Percentiles rank a stretch among this genome's conserved stretches.
Evolutionary conservation across 2,329 filamentous ascomycete genomes (phyloP).

Genomic region (Penicillium sp.): DNA sequence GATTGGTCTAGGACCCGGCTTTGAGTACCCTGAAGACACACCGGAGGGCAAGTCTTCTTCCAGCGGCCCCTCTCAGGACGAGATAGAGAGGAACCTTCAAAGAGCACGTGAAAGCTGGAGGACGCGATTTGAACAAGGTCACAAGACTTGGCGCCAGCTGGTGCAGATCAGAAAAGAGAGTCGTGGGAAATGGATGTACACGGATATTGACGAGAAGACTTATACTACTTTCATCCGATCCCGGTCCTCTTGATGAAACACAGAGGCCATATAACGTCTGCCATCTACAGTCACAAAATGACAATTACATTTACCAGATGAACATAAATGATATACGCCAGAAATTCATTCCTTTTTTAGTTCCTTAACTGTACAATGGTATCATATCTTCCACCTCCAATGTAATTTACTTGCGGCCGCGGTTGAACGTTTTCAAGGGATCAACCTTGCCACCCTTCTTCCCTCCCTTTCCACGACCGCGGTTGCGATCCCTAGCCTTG

Average conservation of each 20-base stretch:
- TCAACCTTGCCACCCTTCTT: slow-evolving; percentile 65
- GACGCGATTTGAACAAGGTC: neutral
- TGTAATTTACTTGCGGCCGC: slow-evolving; percentile 35
- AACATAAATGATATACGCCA: neutral
- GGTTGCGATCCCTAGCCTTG: slow-evolving; percentile 48
- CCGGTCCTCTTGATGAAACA: neutral
- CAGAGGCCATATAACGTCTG: neutral
- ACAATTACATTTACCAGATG: neutral
- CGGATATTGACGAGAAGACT: neutral
- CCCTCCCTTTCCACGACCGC: slow-evolving; percentile 45
- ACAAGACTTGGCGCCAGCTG: neutral
- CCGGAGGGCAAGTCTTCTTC: neutral
- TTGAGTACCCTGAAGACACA: slow-evolving; percentile 27
- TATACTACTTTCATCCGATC: neutral
- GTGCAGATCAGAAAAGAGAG: slow-evolving; percentile 26
- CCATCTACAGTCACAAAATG: neutral
- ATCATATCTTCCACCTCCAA: slow-evolving; percentile 17
- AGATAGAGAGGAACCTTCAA: slow-evolving; percentile 4
- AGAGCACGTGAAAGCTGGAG: neutral
- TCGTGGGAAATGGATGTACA: slow-evolving; percentile 40
- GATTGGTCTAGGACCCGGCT: slow-evolving; percentile 44
- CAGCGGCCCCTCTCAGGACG: slow-evolving; percentile 22
- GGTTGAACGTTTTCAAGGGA: slow-evolving; percentile 86
- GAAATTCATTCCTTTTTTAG: neutral
- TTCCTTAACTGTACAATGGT: slow-evolving; percentile 21